phyloP scores from a whole-genome alignment of 441 rosid species.

The Aquilaria agallochum region DNA sequence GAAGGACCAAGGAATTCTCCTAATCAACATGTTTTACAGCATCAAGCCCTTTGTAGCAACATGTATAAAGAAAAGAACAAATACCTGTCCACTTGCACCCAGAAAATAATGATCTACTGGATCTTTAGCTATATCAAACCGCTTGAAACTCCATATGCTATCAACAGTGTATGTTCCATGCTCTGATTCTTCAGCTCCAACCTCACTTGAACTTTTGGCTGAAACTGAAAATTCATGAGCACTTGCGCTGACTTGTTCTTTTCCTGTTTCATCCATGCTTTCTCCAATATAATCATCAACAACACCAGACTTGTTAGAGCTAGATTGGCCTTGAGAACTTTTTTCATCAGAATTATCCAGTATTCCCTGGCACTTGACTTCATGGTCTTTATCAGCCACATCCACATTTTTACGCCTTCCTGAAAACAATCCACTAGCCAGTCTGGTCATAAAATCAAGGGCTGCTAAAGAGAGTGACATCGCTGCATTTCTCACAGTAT shows the following conservation, averaged over 20 bases:
- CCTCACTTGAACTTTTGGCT: constrained; percentile 23
- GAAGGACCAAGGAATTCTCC: neutral
- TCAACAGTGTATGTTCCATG: constrained; percentile 28
- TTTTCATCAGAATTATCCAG: constrained; percentile 26
- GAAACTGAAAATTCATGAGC: constrained; percentile 27
- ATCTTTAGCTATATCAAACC: constrained; percentile 78
- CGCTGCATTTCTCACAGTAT: constrained; percentile 63
- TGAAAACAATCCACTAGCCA: constrained; percentile 85
- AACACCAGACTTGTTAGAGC: constrained; percentile 38
- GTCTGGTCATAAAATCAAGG: constrained; percentile 72
- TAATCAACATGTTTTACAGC: too few relatives aligned
- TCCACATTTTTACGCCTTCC: constrained; percentile 59
- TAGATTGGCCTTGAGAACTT: constrained; percentile 38
- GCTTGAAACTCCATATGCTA: constrained; percentile 50
- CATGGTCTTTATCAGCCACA: constrained; percentile 40
- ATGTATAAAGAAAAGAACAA: neutral
- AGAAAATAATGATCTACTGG: constrained; percentile 89
- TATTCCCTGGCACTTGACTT: constrained; percentile 25
- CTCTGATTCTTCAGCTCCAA: constrained; percentile 35
- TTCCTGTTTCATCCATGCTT: constrained; percentile 26
- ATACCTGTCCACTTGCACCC: constrained; percentile 70
- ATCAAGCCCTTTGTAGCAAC: too few relatives aligned
- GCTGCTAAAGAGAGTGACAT: constrained; percentile 92
- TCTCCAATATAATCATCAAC: constrained; percentile 30
- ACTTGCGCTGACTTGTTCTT: constrained; percentile 27